Percentiles rank a stretch among this genome's conserved stretches.
Evolutionary conservation across 768 basidiomycete genomes (phyloP).

Genomic region (Peribolospora baueri): DNA sequence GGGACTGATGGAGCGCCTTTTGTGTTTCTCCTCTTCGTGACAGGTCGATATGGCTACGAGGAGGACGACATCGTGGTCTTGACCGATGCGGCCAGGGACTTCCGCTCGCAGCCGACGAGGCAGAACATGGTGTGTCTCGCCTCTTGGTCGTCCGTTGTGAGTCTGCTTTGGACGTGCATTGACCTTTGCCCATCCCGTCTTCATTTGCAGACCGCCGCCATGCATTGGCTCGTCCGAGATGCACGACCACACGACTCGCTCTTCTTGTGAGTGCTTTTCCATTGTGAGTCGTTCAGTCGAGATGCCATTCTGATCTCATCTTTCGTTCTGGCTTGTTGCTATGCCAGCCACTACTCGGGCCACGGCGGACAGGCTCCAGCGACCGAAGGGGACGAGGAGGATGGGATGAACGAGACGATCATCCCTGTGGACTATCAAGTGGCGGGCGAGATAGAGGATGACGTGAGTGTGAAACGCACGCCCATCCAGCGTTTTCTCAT

Average conservation of each 20-base stretch:
- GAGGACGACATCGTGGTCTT: slow-evolving; percentile 63
- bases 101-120: slow-evolving; percentile 43
- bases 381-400: slow-evolving; percentile 53
- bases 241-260: slow-evolving; percentile 58
- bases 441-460: slow-evolving; percentile 63
- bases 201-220: slow-evolving; percentile 35
- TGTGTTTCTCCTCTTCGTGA: neutral
- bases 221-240: slow-evolving; percentile 72
- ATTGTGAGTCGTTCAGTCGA: neutral
- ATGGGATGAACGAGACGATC: slow-evolving; percentile 38
- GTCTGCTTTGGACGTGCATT: neutral
- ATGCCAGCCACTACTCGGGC: slow-evolving; percentile 33
- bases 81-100: slow-evolving; percentile 44
- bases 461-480: slow-evolving; percentile 31
- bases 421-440: slow-evolving; percentile 57
- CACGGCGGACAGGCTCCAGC: slow-evolving; percentile 59
- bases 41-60: slow-evolving; percentile 38
- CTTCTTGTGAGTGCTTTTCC: slow-evolving; percentile 44
- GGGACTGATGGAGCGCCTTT: slow-evolving; percentile 1
- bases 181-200: neutral
- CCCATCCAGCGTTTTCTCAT: neutral
- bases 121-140: slow-evolving; percentile 44
- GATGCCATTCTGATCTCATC: no score
- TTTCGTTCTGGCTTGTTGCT: neutral
- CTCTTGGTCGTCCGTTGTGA: neutral